phyloP scores from a whole-genome alignment of 192 early-diverging fungal genomes.

The Paraglomus occultum region DNA sequence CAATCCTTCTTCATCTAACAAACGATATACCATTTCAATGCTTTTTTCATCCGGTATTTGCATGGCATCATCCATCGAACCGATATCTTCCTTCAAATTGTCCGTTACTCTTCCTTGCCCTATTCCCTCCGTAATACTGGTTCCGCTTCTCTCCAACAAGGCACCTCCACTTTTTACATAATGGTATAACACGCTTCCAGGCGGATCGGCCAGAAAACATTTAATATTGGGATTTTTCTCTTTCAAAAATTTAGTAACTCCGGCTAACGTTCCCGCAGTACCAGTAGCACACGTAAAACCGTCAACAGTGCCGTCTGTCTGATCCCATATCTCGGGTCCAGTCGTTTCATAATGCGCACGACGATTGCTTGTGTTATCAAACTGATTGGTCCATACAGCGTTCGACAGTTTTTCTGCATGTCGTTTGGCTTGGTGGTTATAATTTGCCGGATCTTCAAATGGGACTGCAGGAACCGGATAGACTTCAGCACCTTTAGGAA shows the following conservation, averaged over 20 bases:
- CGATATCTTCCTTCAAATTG: constrained; percentile 79
- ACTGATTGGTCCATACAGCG: constrained; percentile 97
- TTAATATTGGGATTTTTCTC: constrained; percentile 69
- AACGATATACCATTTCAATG: constrained; percentile 82
- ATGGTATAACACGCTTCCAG: constrained; percentile 87
- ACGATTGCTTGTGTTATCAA: constrained; percentile 90
- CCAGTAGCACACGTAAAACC: constrained; percentile 92
- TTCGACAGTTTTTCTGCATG: constrained; percentile 76
- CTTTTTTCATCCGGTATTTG: constrained; percentile 78
- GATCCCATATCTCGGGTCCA: constrained; percentile 91
- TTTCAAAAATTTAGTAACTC: constrained; percentile 80
- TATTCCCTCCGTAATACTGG: constrained; percentile 94
- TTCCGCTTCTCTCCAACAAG: constrained; percentile 68
- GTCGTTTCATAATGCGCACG: constrained; percentile 94
- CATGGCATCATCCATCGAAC: constrained; percentile 80
- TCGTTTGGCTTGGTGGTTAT: constrained; percentile 89
- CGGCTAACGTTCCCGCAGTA: constrained; percentile 90
- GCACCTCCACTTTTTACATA: constrained; percentile 72
- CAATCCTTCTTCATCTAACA: constrained; percentile 93
- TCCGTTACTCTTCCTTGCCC: constrained; percentile 93
- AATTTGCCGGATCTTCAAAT: constrained; percentile 89
- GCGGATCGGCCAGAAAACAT: constrained; percentile 87
- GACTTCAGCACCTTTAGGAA: constrained; percentile 76
- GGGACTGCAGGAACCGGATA: constrained; percentile 89
- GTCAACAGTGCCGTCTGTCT: constrained; percentile 78